Percentiles rank a stretch among this genome's conserved stretches.
Conservation (phyloP, 306 rosid species). For the Oemleria cerasiformis region DNA sequence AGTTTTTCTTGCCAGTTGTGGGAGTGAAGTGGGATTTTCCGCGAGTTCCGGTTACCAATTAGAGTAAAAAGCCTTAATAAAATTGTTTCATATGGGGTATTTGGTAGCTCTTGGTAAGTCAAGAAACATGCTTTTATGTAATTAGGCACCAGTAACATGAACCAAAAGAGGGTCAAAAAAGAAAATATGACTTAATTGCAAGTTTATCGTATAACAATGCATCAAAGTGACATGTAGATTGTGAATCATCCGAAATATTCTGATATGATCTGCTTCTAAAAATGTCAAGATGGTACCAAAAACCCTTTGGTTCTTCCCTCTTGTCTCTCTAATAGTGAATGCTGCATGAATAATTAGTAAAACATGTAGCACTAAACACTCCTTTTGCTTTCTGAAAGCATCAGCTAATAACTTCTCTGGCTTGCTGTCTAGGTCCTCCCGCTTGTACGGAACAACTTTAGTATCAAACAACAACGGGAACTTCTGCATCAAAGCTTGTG, state of each 20-base stretch:
- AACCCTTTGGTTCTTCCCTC: not conserved
- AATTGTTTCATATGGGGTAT: not conserved
- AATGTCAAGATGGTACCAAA: not conserved
- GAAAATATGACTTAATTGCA: too few species aligned
- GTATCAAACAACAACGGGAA: conserved; percentile 68
- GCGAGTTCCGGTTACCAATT: too few species aligned
- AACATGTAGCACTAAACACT: not conserved
- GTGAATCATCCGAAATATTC: too few species aligned
- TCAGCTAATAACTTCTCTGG: conserved; percentile 9
- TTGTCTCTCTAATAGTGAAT: too few species aligned
- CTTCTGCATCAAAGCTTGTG: conserved; percentile 76
- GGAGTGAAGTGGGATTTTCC: too few species aligned
- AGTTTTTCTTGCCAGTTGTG: too few species aligned
- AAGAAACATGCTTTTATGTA: not conserved
- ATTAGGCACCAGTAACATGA: not conserved
- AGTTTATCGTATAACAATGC: too few species aligned
- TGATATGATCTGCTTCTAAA: not conserved
- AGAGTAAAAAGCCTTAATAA: too few species aligned
- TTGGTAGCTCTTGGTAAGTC: not conserved
- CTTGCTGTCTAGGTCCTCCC: conserved; percentile 71
- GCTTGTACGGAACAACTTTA: conserved; percentile 69
- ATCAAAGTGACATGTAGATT: not conserved
- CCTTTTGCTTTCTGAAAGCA: conserved; percentile 12
- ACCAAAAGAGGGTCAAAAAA: not conserved
- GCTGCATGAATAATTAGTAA: not conserved